Percentiles rank a stretch among this genome's conserved stretches.
These are phyloP conservation scores for Garcileccinum viscosum DNA, from an alignment of 1,284 basidiomycete species.

Conservation along the genomic window DNA sequence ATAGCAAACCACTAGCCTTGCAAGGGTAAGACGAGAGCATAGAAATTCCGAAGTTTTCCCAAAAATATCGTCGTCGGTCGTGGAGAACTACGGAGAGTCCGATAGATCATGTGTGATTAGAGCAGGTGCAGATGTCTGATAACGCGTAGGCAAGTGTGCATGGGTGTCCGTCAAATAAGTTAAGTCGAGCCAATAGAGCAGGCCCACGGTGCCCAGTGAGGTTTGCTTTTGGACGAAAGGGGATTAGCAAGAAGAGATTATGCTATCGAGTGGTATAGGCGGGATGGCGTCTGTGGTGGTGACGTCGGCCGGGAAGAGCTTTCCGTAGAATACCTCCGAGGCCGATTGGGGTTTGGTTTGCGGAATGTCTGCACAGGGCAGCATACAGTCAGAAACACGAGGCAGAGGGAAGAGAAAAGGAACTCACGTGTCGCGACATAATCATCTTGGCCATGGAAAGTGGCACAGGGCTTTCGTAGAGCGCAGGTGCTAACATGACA, in stretches of 20 bases:
- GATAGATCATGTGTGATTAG: constrained; percentile 35
- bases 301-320: constrained; percentile 26
- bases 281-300: constrained; percentile 40
- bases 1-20: constrained; percentile 17
- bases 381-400: constrained; percentile 1
- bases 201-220: constrained; percentile 11
- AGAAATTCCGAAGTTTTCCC: constrained; percentile 27
- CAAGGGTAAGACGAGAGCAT: constrained; percentile 23
- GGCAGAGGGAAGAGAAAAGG: not conserved
- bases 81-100: constrained; percentile 21
- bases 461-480: constrained; percentile 41
- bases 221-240: constrained; percentile 23
- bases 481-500: constrained; percentile 31
- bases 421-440: constrained; percentile 40
- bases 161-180: constrained; percentile 38
- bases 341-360: constrained; percentile 37
- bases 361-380: constrained; percentile 35
- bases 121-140: constrained; percentile 25
- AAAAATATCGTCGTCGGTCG: constrained; percentile 37
- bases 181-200: constrained; percentile 22
- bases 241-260: constrained; percentile 27
- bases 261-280: constrained; percentile 42
- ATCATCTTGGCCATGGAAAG: constrained; percentile 43
- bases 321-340: constrained; percentile 29
- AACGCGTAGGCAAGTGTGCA: constrained; percentile 25